These are phyloP conservation scores for Citropsis articulata DNA, from an alignment of 345 rosid species.

Conservation along the genomic window DNA sequence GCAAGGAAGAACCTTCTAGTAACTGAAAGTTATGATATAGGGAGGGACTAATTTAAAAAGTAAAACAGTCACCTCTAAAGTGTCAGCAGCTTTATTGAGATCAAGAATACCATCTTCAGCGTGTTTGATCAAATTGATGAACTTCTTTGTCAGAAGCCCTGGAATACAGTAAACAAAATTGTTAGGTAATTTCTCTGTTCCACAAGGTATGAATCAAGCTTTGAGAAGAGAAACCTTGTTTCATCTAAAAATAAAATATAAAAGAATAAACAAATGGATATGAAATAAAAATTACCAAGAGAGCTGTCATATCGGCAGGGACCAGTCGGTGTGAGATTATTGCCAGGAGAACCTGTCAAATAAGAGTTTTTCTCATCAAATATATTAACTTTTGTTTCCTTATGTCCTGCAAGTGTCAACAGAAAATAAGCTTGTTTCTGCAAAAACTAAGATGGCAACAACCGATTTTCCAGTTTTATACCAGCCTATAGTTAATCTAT, in stretches of 20 bases:
- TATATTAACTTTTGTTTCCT: slow-evolving; percentile 10
- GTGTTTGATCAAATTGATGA: slow-evolving; percentile 88
- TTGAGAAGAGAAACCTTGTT: neutral
- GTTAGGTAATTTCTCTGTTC: neutral
- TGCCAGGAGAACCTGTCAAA: slow-evolving; percentile 89
- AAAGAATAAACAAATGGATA: neutral
- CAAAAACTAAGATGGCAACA: neutral
- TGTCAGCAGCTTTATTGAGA: slow-evolving; percentile 92
- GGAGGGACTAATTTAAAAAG: slow-evolving; percentile 5
- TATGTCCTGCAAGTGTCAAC: neutral
- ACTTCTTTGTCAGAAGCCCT: slow-evolving; percentile 98
- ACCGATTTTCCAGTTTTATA: neutral
- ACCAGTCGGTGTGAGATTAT: slow-evolving; percentile 73
- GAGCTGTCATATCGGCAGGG: slow-evolving; percentile 99
- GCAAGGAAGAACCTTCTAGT: slow-evolving; percentile 22
- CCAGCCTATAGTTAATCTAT: neutral
- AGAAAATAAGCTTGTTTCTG: neutral
- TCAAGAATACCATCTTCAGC: slow-evolving; percentile 98
- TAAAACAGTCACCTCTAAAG: slow-evolving; percentile 63
- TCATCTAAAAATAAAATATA: neutral
- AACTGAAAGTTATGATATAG: neutral
- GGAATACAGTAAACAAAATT: slow-evolving; percentile 24
- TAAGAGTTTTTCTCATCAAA: slow-evolving; percentile 23
- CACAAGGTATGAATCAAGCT: neutral
- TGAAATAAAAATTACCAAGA: slow-evolving; percentile 51